Evolutionary conservation across 208 protist species (phyloP), one percentile per base, ranked within the genome.

Genomic region (Trypanosoma rangeli): DNA sequence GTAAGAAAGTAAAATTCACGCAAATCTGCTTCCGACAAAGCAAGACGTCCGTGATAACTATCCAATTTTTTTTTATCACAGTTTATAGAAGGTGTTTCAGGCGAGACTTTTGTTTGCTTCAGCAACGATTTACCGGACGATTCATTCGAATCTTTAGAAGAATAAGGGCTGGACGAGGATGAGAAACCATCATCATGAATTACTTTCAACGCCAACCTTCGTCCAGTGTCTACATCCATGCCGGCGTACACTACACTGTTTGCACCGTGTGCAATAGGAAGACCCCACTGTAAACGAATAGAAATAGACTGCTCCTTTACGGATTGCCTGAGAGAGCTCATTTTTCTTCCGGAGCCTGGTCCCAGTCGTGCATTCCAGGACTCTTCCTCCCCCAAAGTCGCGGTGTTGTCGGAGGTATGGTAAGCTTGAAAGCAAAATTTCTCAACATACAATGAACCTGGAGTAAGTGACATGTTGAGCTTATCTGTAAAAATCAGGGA

Each of bases 1-100:
- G 78, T 87, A 58, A 97, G 80, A 26, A 94, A 75, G 31, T 83
- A 76, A 16, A 97, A 81, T 61, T 97, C 93, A 28, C 86, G 79
- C 53, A 89, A 64, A 68, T 86, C 74, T 50, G 70, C 57, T 29
- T 76, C 42, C 53, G 39, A 71, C 31, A n/a, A 50, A 57, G 24
- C 28, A 65, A 37, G 29, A 28, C 46, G 39, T 60, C 35, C 46
- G 22, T 59, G 46, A 20, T 1, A 52, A 5, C 29, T 13, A 5
- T 39, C 28, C 3, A 22, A 13, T 12, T 22, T 28, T 31, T 35
- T 12, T 29, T 26, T 13, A 44, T 28, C 5, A 26, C 18, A 9
- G 10, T 1, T 31, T 15, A 20, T 18, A 29, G 29, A 31, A 58
- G 2, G 15, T 46, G 15, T 16, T 46, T 46, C 24, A 64, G 29